These are phyloP conservation scores for Zygoascus flipseniorum DNA, from an alignment of 805 yeast genomes.

Conservation along the genomic window DNA sequence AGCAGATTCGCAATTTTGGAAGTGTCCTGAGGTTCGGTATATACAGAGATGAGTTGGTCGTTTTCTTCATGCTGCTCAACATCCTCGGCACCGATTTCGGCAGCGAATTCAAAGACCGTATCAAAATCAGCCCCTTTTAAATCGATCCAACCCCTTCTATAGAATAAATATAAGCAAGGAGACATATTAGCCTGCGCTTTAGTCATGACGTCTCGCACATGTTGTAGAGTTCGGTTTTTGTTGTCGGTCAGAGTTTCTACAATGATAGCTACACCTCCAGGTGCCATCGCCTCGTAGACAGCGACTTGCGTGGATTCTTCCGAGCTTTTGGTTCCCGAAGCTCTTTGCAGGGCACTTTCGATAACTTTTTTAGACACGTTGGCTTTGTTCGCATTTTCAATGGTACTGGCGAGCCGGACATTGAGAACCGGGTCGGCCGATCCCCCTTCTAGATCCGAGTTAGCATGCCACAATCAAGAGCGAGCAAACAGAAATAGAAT, in stretches of 20 bases:
- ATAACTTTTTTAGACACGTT: constrained; percentile 78
- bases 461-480: not conserved
- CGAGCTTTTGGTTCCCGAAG: constrained; percentile 55
- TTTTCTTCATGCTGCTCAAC: constrained; percentile 33
- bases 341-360: constrained; percentile 75
- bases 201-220: constrained; percentile 65
- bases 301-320: constrained; percentile 43
- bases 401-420: constrained; percentile 53
- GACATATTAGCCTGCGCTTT: constrained; percentile 63
- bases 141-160: constrained; percentile 64
- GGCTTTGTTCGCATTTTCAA: constrained; percentile 68
- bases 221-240: constrained; percentile 70
- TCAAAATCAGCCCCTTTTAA: constrained; percentile 43
- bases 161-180: constrained; percentile 72
- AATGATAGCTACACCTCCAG: constrained; percentile 81
- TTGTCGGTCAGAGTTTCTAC: constrained; percentile 87
- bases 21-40: constrained; percentile 58
- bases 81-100: constrained; percentile 69
- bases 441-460: constrained; percentile 34
- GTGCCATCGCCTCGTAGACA: constrained; percentile 83
- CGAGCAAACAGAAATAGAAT: not conserved
- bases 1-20: constrained; percentile 52
- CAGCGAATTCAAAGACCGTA: constrained; percentile 59
- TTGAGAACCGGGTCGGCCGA: constrained; percentile 58
- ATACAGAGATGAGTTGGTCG: constrained; percentile 30